Base-by-base conservation (phyloP, 2,329 filamentous ascomycete genomes). In the Hypoxylon sp. region DNA sequence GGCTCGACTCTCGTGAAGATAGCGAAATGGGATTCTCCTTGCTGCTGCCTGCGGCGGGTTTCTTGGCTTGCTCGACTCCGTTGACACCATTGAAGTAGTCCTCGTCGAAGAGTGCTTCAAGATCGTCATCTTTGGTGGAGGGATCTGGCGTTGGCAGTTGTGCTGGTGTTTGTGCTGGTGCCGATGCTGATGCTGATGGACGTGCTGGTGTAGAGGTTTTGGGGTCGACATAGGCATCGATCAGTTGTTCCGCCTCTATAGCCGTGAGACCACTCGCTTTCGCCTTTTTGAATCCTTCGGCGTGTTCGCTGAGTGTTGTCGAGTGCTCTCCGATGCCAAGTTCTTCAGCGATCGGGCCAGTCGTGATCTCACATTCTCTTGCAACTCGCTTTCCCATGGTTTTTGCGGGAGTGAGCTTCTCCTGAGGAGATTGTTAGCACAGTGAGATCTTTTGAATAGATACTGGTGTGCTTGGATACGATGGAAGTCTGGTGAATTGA, bases 21-120 rank as follows among this genome's bases (percentile, higher is more conserved):
- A 60, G n/a, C 2, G 11, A n/a, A n/a, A 60, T 51, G n/a, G 56
- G 56, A 3, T 60, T 36, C 2, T 58, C 55, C 9, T 49, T 2
- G 19, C 19, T 2, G 19, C 19, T 28, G 10, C 55, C 55, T 21
- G 10, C 43, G 10, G 25, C 34, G 2, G 30, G 32, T 19, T 49
- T 30, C 13, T 38, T 23, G 14, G 21, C 2, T 2, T 14, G 6
- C 6, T 59, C 14, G 2, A 5, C 17, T n/a, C 11, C 10, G 4
- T 25, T 17, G 10, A 5, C 9, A 17, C 13, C 19, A 11, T 25
- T 10, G 2, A 17, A 23, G n/a, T 9, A 28, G 25, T 17, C 11
- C 30, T 14, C 9, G 21, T 11, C 6, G 9, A 10, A 4, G 3
- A 17, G 2, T 7, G 5, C 25, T 13, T 19, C n/a, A 23, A 2